These are phyloP conservation scores for Penicillium vulpinum DNA, from an alignment of 2,329 filamentous ascomycete species.

Conservation along the genomic window DNA sequence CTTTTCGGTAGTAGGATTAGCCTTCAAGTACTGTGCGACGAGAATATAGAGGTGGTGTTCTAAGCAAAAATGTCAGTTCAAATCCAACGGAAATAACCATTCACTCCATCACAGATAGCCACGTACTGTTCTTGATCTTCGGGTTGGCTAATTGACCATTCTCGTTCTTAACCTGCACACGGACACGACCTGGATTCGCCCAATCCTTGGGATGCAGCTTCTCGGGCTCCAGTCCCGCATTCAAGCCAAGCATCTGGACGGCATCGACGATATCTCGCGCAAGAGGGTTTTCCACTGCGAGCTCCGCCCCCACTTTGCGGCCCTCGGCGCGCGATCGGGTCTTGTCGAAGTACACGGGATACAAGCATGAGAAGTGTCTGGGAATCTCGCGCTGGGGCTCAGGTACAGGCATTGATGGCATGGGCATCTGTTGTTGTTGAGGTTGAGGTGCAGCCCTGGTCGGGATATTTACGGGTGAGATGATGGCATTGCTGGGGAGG, in stretches of 20 bases:
- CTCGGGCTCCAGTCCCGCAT: constrained; percentile 77
- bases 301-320: constrained; percentile 69
- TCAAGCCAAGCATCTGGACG: constrained; percentile 65
- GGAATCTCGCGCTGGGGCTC: constrained; percentile 57
- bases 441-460: constrained; percentile 6
- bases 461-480: constrained; percentile 38
- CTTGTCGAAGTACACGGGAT: constrained; percentile 93
- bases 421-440: constrained; percentile 11
- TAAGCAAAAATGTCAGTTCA: constrained; percentile 16
- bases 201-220: constrained; percentile 96
- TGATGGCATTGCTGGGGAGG: constrained; percentile 42
- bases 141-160: constrained; percentile 51
- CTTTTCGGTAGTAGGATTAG: constrained; percentile 73
- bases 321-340: constrained; percentile 67
- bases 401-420: constrained; percentile 26
- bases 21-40: constrained; percentile 72
- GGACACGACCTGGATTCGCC: constrained; percentile 90
- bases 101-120: background rate
- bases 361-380: constrained; percentile 82
- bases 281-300: constrained; percentile 81
- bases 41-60: constrained; percentile 86
- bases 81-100: background rate
- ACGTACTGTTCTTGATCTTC: constrained; percentile 65
- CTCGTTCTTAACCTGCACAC: constrained; percentile 67
- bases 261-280: constrained; percentile 87